A percentile compares a stretch with the other conserved stretches of the same genome.
phyloP scores from a whole-genome alignment of 2,329 filamentous ascomycete species.

The Coniochaeta hoffmannii region DNA sequence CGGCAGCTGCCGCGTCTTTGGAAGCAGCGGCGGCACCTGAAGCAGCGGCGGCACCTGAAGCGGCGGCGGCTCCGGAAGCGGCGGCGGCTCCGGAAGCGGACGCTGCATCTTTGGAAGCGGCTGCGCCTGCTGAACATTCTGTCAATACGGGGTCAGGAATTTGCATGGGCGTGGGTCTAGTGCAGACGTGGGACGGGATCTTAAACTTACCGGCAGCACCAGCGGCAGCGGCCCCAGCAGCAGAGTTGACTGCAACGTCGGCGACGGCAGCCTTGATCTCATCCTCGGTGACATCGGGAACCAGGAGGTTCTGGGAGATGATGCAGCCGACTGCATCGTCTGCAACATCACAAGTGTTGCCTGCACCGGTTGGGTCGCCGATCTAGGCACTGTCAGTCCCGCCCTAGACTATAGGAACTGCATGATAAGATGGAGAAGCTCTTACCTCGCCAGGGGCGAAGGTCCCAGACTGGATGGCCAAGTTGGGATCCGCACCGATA shows the following conservation, averaged over 20 bases:
- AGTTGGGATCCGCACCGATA: slow-evolving; percentile 54
- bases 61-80: neutral
- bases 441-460: slow-evolving; percentile 53
- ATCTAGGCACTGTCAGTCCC: slow-evolving; percentile 15
- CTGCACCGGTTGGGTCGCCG: slow-evolving; percentile 30
- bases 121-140: neutral
- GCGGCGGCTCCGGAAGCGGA: neutral
- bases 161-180: neutral
- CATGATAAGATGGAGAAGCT: slow-evolving; percentile 10
- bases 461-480: slow-evolving; percentile 54
- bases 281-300: slow-evolving; percentile 43
- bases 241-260: slow-evolving; percentile 13
- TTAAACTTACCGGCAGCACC: slow-evolving; percentile 11
- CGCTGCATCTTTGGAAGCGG: neutral
- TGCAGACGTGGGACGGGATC: neutral
- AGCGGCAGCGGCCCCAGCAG: slow-evolving; percentile 8
- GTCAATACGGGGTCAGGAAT: neutral
- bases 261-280: slow-evolving; percentile 47
- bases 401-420: neutral
- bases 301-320: slow-evolving; percentile 44
- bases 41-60: neutral
- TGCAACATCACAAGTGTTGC: slow-evolving; percentile 46
- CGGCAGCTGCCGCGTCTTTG: slow-evolving; percentile 3
- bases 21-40: slow-evolving; percentile 3
- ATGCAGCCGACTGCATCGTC: slow-evolving; percentile 48